Base-by-base conservation (phyloP, 179 eudicot genomes). In the Spinacia oleracea region DNA sequence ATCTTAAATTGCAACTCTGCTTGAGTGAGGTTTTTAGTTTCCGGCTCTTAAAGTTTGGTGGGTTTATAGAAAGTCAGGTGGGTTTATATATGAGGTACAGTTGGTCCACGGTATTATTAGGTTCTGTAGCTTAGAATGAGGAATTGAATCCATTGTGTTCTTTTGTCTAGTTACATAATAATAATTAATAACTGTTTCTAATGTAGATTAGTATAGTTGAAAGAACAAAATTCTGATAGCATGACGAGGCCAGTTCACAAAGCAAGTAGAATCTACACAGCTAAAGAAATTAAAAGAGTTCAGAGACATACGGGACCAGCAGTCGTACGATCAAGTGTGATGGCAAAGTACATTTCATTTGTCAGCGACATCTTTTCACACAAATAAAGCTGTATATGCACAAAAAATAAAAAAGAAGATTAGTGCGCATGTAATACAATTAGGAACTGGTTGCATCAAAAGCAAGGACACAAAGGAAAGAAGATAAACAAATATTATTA, bases 321-420 rank as follows among this genome's bases (percentile, higher is more conserved):
- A 85, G 90, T 81, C 71, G 78, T 84, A 55, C 99, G 97, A 78
- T 96, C 99, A 80, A 96, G 97, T 32, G 91, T 96, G 85, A 96
- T 96, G 72, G 99, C 96, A 72, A 96, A 96, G 90, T 96, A 96
- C 97, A 96, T 90, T 86, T 96, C 97, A 77, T 96, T 96, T 74
- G 87, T 88, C 77, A 96, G 86, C n/a, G 98, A 90, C 78, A 96
- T 31, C 86, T 93, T 96, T 80, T 96, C 93, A 81, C 93, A 90
- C 87, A 96, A 83, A 82, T 96, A 96, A 62, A 96, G 91, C 99
- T 96, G 92, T 78, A 70, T 15, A n/a, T 40, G 71, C 25, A 53
- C 29, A 72, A 21, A n/a, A 8, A 14, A 45, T n/a, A n/a, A n/a
- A n/a, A n/a, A n/a, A n/a, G 16, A 2, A 64, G 12, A 65, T 67